Percentiles rank a stretch among this genome's conserved stretches.
Evolutionary conservation across 1,284 basidiomycete genomes (phyloP).

Genomic region (Tilletia walkeri): DNA sequence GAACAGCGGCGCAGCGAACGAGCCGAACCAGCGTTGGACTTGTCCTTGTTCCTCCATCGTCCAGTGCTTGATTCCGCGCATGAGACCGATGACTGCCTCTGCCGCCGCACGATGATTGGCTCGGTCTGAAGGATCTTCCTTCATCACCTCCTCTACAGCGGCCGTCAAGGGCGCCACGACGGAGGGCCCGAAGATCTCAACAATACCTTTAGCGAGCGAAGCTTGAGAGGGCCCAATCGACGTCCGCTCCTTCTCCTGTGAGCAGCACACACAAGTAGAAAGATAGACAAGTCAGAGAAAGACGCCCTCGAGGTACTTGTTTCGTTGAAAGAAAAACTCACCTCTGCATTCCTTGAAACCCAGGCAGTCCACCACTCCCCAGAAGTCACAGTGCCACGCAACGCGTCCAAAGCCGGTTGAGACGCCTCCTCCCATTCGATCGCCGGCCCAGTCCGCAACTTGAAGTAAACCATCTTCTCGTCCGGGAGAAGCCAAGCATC

Average conservation of each 20-base stretch:
- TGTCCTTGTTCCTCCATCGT: background rate
- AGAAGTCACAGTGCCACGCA: background rate
- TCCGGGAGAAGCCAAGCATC: background rate
- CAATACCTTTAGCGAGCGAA: background rate
- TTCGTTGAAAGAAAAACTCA: background rate
- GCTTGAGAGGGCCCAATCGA: background rate
- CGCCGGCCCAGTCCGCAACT: background rate
- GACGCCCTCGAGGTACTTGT: background rate
- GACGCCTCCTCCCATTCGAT: background rate
- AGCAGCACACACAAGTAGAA: background rate
- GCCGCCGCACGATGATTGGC: constrained; percentile 2
- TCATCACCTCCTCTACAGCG: background rate
- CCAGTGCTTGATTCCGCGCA: background rate
- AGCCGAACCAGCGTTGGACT: background rate
- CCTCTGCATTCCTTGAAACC: background rate
- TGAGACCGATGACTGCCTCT: background rate
- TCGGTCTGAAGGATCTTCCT: background rate
- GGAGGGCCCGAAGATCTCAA: background rate
- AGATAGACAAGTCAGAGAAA: background rate
- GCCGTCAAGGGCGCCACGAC: background rate
- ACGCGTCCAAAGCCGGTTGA: background rate
- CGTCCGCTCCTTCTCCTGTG: background rate
- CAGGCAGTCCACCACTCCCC: background rate
- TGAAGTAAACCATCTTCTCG: background rate
- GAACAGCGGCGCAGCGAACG: background rate